These are phyloP conservation scores for Leucocoprinus sp. DNA, from an alignment of 768 basidiomycete genomes.

Conservation along the genomic window DNA sequence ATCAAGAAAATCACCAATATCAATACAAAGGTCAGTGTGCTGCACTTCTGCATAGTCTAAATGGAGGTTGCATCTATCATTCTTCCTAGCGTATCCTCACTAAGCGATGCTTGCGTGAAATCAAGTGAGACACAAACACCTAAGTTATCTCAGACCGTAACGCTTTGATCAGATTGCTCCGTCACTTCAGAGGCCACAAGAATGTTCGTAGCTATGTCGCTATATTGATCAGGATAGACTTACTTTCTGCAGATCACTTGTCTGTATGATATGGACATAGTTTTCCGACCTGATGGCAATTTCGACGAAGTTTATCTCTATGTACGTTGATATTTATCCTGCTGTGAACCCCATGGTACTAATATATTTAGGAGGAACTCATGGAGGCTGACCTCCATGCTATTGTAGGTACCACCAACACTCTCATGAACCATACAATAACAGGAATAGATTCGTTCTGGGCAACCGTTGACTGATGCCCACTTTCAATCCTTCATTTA, in stretches of 20 bases:
- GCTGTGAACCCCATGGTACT: conserved; percentile 1
- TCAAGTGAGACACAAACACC: conserved; percentile 47
- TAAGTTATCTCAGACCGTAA: conserved; percentile 14
- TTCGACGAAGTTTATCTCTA: conserved; percentile 97
- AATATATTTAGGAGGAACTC: conserved; percentile 72
- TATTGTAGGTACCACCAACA: conserved; percentile 53
- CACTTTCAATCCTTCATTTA: conserved; percentile 97
- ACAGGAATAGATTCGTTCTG: conserved; percentile 60
- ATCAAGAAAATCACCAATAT: conserved; percentile 97
- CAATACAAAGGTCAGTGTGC: conserved; percentile 63
- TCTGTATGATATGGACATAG: conserved; percentile 97
- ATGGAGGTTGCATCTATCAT: conserved; percentile 2
- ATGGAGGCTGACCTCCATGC: conserved; percentile 99
- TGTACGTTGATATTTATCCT: conserved; percentile 33
- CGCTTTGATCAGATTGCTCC: conserved; percentile 55
- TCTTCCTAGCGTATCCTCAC: conserved; percentile 76
- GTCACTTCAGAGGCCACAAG: conserved; percentile 99
- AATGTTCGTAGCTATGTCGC: conserved; percentile 50
- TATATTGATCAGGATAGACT: conserved; percentile 7
- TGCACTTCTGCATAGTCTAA: not conserved
- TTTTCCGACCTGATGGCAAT: conserved; percentile 83
- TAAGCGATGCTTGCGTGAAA: conserved; percentile 92
- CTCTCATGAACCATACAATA: not conserved
- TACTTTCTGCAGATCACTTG: conserved; percentile 69
- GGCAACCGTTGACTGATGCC: conserved; percentile 82